Evolutionary conservation across 495 filamentous ascomycete species (phyloP).

Genomic region (Tuber microsphaerosporum): DNA sequence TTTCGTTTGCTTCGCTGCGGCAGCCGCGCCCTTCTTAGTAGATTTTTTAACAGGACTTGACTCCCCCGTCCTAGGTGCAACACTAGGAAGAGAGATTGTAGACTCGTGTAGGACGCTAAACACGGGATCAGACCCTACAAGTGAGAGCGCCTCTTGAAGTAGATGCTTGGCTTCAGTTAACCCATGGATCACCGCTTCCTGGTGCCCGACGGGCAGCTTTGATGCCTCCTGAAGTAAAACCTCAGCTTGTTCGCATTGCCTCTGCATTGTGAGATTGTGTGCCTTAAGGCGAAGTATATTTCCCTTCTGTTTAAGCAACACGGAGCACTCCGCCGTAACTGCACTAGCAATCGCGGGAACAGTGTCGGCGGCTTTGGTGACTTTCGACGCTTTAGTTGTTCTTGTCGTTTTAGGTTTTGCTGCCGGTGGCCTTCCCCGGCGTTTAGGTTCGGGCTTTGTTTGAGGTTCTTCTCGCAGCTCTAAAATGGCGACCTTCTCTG

Average conservation of each 20-base stretch:
- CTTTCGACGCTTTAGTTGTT: conserved; percentile 36
- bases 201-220: conserved; percentile 44
- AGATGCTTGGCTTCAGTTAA: conserved; percentile 55
- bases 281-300: conserved; percentile 62
- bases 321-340: conserved; percentile 49
- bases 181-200: conserved; percentile 47
- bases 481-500: conserved; percentile 27
- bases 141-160: conserved; percentile 55
- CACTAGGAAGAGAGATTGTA: conserved; percentile 45
- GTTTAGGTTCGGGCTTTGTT: conserved; percentile 32
- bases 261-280: conserved; percentile 50
- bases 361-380: conserved; percentile 34
- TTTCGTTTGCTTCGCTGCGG: conserved; percentile 36
- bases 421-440: conserved; percentile 15
- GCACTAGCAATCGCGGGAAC: conserved; percentile 29
- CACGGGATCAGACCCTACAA: conserved; percentile 70
- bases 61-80: conserved; percentile 21
- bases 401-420: conserved; percentile 34
- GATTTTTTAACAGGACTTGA: conserved; percentile 34
- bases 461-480: conserved; percentile 45
- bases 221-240: conserved; percentile 49
- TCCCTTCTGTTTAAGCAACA: conserved; percentile 54
- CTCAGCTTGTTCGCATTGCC: conserved; percentile 52
- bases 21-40: conserved; percentile 22
- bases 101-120: conserved; percentile 88